These are phyloP conservation scores for Penicillium pancosmium DNA, from an alignment of 495 filamentous ascomycete genomes.

Conservation along the genomic window DNA sequence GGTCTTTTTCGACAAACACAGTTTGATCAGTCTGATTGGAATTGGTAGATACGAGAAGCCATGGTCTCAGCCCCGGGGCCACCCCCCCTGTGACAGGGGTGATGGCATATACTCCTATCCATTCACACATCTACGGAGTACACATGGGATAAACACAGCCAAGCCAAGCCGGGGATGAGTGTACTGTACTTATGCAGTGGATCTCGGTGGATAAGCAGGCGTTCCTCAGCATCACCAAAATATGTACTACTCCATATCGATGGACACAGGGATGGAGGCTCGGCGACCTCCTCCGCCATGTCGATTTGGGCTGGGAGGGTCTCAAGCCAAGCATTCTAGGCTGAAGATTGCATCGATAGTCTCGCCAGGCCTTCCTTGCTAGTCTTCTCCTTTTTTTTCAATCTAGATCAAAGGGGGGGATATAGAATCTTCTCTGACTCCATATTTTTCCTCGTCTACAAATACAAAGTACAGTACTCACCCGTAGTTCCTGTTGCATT, in stretches of 20 bases:
- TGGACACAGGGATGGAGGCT: constrained; percentile 13
- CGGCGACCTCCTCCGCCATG: constrained; percentile 18
- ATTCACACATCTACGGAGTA: too few relatives aligned
- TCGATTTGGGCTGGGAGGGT: constrained; percentile 14
- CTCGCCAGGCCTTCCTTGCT: constrained; percentile 21
- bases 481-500: background rate
- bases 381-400: background rate
- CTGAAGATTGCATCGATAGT: constrained; percentile 25
- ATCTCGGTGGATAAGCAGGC: constrained; percentile 10
- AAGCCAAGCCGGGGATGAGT: constrained; percentile 1
- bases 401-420: background rate
- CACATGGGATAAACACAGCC: background rate
- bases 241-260: constrained; percentile 1
- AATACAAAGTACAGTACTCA: background rate
- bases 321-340: constrained; percentile 32
- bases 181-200: background rate
- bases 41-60: constrained; percentile 5
- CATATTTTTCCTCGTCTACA: background rate
- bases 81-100: background rate
- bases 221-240: background rate
- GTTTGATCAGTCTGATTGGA: constrained; percentile 12
- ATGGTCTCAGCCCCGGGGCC: background rate
- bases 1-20: constrained; percentile 10
- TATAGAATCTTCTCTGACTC: constrained; percentile 16
- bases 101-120: background rate